These are phyloP conservation scores for Apophysomyces ossiformis DNA, from an alignment of 371 early-diverging fungal genomes.

Conservation along the genomic window DNA sequence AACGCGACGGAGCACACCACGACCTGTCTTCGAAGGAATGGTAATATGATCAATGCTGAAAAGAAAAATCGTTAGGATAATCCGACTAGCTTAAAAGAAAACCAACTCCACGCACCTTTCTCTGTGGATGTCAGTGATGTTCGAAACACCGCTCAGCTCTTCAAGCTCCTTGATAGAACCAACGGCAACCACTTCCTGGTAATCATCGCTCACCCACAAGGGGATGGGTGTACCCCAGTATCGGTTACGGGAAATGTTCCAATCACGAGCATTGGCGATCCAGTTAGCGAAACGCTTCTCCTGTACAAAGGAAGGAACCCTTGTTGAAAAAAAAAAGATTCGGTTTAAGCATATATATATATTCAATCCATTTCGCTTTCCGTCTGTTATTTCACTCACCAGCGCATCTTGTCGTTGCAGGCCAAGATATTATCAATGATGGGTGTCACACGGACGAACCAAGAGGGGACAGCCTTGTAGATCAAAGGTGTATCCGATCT, in stretches of 20 bases:
- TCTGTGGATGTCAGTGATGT: conserved; percentile 98
- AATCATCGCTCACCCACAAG: conserved; percentile 97
- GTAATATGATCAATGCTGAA: conserved; percentile 92
- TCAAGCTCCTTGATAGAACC: conserved; percentile 97
- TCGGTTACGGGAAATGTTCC: conserved; percentile 99
- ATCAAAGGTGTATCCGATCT: conserved; percentile 99
- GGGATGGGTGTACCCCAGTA: conserved; percentile 99
- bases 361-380: background rate
- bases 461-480: conserved; percentile 98
- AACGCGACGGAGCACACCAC: conserved; percentile 90
- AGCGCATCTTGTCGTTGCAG: conserved; percentile 92
- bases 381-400: conserved; percentile 53
- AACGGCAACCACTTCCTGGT: conserved; percentile 92
- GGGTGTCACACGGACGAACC: conserved; percentile 97
- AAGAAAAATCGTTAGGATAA: background rate
- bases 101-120: conserved; percentile 68
- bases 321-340: conserved; percentile 10
- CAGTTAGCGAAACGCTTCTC: conserved; percentile 99
- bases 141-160: conserved; percentile 84
- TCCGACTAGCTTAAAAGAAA: too few relatives aligned
- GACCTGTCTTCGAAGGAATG: conserved; percentile 93
- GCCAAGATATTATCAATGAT: conserved; percentile 86
- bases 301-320: conserved; percentile 96
- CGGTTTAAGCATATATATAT: background rate
- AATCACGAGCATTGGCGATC: conserved; percentile 99